phyloP scores from a whole-genome alignment of 2,329 filamentous ascomycete genomes.

The Fusarium sp. region DNA sequence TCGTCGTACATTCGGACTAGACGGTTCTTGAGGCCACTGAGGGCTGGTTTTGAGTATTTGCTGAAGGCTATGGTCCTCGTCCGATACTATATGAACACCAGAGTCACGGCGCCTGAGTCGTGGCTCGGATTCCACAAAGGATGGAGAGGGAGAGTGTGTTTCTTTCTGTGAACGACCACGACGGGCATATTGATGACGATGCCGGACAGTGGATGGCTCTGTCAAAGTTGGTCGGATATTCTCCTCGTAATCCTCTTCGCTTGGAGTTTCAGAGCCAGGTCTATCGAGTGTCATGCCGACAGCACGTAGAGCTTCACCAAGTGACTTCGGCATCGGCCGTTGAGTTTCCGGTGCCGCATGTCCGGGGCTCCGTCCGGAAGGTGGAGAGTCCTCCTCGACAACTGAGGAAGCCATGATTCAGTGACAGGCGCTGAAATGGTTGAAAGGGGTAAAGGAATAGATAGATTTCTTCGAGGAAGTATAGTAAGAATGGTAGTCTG shows the following conservation, averaged over 20 bases:
- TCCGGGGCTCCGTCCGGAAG: conserved; percentile 21
- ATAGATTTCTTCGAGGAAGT: not conserved
- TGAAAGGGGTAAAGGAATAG: not conserved
- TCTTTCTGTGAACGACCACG: conserved; percentile 5
- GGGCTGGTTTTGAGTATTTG: conserved; percentile 45
- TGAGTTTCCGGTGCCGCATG: conserved; percentile 9
- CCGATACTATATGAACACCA: conserved; percentile 45
- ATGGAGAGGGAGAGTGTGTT: conserved; percentile 21
- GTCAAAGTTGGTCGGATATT: conserved; percentile 46
- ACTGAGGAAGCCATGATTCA: conserved; percentile 26
- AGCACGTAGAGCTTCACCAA: conserved; percentile 45
- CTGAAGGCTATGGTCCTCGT: conserved; percentile 46
- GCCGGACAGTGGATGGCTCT: conserved; percentile 32
- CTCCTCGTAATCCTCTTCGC: conserved; percentile 60
- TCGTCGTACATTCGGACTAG: conserved; percentile 22
- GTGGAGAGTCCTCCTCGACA: conserved; percentile 10
- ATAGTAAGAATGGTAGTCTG: not conserved
- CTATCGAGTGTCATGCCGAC: conserved; percentile 42
- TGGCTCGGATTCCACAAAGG: conserved; percentile 7
- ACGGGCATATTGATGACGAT: conserved; percentile 30
- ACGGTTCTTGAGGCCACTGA: conserved; percentile 37
- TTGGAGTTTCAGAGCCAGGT: conserved; percentile 54
- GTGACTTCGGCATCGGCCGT: conserved; percentile 38
- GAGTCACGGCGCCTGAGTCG: conserved; percentile 41
- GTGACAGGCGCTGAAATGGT: not conserved